These are phyloP conservation scores for Vinca major DNA, from an alignment of 305 asterid species.

Conservation along the genomic window DNA sequence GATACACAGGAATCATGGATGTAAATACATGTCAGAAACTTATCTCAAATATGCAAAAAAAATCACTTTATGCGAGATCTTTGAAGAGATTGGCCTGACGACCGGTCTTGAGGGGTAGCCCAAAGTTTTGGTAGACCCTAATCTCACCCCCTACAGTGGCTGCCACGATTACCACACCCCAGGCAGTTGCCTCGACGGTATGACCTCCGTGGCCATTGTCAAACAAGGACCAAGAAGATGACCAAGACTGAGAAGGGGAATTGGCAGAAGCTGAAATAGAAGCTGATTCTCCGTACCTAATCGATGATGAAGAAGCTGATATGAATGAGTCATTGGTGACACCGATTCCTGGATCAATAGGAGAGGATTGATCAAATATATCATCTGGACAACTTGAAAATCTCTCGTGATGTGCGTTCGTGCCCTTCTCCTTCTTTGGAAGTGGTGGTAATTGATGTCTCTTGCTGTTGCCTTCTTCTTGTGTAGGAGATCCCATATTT, in stretches of 20 bases:
- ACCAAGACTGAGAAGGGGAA: constrained; percentile 39
- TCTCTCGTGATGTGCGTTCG: neutral
- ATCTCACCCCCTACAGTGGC: constrained; percentile 83
- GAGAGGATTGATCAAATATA: constrained; percentile 33
- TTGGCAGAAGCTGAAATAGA: constrained; percentile 38
- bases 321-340: constrained; percentile 32
- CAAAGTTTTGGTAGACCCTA: constrained; percentile 77
- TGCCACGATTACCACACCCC: constrained; percentile 83
- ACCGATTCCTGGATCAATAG: constrained; percentile 55
- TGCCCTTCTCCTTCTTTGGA: constrained; percentile 30
- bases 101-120: constrained; percentile 62
- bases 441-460: constrained; percentile 56
- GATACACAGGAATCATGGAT: neutral
- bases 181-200: constrained; percentile 74
- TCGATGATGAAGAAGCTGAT: constrained; percentile 41
- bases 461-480: constrained; percentile 33
- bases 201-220: constrained; percentile 39
- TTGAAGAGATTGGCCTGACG: constrained; percentile 51
- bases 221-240: constrained; percentile 29
- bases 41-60: neutral
- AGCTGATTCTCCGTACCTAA: constrained; percentile 36
- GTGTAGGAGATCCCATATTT: constrained; percentile 27
- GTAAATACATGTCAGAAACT: neutral
- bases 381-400: constrained; percentile 35
- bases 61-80: constrained; percentile 24